These are phyloP conservation scores for Rhizoctonia solani DNA, from an alignment of 1,284 basidiomycete genomes.

Conservation along the genomic window DNA sequence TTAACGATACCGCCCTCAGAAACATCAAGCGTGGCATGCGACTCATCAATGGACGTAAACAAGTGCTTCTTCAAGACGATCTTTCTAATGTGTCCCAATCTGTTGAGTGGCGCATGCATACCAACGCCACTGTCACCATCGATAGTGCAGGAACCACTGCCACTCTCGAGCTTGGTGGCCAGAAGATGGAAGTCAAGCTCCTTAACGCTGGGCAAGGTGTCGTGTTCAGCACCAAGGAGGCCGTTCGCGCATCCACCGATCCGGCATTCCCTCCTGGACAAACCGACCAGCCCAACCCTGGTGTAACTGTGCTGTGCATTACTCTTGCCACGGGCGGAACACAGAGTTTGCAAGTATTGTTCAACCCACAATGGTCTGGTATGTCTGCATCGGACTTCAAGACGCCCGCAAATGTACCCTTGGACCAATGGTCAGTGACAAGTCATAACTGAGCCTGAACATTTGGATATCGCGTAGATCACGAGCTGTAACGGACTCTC, in stretches of 20 bases:
- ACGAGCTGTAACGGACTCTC: conserved; percentile 12
- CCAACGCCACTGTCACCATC: conserved; percentile 72
- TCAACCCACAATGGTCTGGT: conserved; percentile 84
- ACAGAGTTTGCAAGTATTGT: conserved; percentile 76
- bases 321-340: conserved; percentile 64
- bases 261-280: conserved; percentile 60
- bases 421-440: conserved; percentile 70
- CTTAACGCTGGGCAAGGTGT: conserved; percentile 66
- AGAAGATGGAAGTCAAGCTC: conserved; percentile 55
- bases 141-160: conserved; percentile 63
- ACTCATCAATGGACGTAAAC: conserved; percentile 81
- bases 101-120: conserved; percentile 94
- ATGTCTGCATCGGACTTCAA: conserved; percentile 61
- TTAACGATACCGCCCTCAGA: conserved; percentile 48
- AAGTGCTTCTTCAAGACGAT: conserved; percentile 92
- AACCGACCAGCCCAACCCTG: conserved; percentile 74
- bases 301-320: conserved; percentile 81
- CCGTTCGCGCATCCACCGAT: conserved; percentile 63
- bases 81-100: conserved; percentile 58
- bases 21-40: conserved; percentile 87
- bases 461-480: background rate
- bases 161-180: conserved; percentile 57
- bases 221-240: conserved; percentile 53
- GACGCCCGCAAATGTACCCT: conserved; percentile 65
- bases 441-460: conserved; percentile 59